Conservation (phyloP, 2,329 filamentous ascomycete species). For the Polytolypa hystricis region DNA sequence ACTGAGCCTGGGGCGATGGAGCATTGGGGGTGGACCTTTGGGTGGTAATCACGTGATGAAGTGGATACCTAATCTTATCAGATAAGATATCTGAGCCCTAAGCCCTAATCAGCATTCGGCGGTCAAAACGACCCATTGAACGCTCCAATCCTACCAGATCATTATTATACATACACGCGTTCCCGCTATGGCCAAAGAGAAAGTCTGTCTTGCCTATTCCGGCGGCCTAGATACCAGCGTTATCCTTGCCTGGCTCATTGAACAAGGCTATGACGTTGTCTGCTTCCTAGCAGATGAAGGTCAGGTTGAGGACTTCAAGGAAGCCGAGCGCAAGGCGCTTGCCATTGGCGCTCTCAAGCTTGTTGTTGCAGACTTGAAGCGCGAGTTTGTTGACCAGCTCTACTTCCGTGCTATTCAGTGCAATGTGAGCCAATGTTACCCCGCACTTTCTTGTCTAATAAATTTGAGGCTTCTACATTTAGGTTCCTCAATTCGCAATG, state of each 20-base stretch:
- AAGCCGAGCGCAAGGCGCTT: constrained; percentile 60
- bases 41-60: too few species aligned
- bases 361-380: constrained; percentile 52
- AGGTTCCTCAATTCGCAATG: too few species aligned
- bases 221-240: constrained; percentile 51
- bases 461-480: too few species aligned
- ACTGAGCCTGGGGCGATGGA: too few species aligned
- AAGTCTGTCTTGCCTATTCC: constrained; percentile 28
- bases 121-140: too few species aligned
- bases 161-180: too few species aligned
- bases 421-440: constrained; percentile 33
- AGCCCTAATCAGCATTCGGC: constrained; percentile 1
- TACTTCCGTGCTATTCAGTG: constrained; percentile 71
- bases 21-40: too few species aligned
- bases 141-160: too few species aligned
- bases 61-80: too few species aligned
- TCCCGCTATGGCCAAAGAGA: constrained; percentile 11
- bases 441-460: background rate
- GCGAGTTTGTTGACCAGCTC: constrained; percentile 69
- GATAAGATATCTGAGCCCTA: constrained; percentile 4
- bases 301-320: constrained; percentile 63
- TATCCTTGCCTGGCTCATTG: constrained; percentile 37
- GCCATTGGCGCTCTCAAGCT: constrained; percentile 58
- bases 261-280: constrained; percentile 48
- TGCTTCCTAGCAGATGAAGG: constrained; percentile 62